These are phyloP conservation scores for Pseudomonodictys pantanalensis DNA, from an alignment of 495 filamentous ascomycete species.

Conservation along the genomic window DNA sequence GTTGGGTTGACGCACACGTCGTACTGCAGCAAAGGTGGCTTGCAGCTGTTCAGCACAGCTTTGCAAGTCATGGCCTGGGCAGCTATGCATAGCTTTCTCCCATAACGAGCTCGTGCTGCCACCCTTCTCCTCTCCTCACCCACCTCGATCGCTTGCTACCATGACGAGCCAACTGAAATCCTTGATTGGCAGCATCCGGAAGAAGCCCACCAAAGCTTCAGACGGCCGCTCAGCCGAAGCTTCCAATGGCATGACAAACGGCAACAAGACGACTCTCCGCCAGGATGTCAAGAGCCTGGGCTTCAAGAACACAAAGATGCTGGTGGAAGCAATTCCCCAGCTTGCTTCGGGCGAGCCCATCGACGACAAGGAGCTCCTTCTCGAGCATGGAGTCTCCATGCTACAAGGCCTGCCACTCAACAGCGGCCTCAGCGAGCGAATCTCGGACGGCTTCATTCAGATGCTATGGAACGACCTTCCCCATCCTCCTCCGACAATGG, in stretches of 20 bases:
- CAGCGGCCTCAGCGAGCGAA: slow-evolving; percentile 34
- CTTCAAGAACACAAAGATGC: slow-evolving; percentile 34
- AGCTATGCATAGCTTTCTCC: too few relatives aligned
- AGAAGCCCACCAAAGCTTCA: slow-evolving; percentile 37
- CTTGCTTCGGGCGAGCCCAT: slow-evolving; percentile 41
- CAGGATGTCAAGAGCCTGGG: slow-evolving; percentile 39
- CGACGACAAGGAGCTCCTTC: slow-evolving; percentile 41
- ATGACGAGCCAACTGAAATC: slow-evolving; percentile 31
- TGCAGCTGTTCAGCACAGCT: too few relatives aligned
- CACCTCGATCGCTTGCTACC: not conserved
- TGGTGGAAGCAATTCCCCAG: slow-evolving; percentile 35
- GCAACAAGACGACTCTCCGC: slow-evolving; percentile 34
- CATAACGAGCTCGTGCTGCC: too few relatives aligned
- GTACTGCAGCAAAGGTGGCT: too few relatives aligned
- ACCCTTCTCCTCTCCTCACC: not conserved
- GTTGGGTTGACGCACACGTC: not conserved
- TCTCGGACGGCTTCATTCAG: slow-evolving; percentile 39
- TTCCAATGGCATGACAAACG: slow-evolving; percentile 7
- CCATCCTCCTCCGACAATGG: slow-evolving; percentile 32
- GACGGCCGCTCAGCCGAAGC: slow-evolving; percentile 40
- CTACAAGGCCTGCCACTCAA: slow-evolving; percentile 39
- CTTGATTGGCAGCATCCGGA: slow-evolving; percentile 36
- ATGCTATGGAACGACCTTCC: slow-evolving; percentile 37
- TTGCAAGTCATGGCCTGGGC: too few relatives aligned
- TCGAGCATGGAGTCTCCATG: slow-evolving; percentile 43